Conservation (phyloP, 2,329 filamentous ascomycete species). For the Ophiostoma populinum region DNA sequence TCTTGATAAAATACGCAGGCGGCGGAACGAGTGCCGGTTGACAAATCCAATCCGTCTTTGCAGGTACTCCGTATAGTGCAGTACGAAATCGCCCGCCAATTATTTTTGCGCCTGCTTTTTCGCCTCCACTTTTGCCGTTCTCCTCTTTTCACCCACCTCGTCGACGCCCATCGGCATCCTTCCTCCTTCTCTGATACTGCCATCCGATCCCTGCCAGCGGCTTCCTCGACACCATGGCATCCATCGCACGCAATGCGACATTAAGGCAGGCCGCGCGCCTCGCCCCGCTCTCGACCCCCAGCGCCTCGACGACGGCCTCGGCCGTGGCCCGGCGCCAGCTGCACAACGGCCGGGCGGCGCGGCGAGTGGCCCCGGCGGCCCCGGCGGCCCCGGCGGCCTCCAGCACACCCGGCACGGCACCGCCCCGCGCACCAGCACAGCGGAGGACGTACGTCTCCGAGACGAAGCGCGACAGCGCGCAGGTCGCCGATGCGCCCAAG, state of each 20-base stretch:
- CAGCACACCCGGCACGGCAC: slow-evolving; percentile 7
- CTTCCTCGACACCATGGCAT: slow-evolving; percentile 6
- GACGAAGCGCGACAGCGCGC: slow-evolving; percentile 61
- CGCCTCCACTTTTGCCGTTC: background rate
- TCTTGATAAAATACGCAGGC: background rate
- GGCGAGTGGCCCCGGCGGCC: slow-evolving; percentile 11
- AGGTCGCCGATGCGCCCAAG: slow-evolving; percentile 60
- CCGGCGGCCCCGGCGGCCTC: background rate
- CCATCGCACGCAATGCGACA: slow-evolving; percentile 5
- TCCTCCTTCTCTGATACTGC: background rate
- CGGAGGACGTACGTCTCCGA: slow-evolving; percentile 64
- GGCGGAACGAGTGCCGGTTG: too few species aligned
- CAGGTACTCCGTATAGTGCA: too few species aligned
- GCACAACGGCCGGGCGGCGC: slow-evolving; percentile 17
- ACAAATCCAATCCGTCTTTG: too few species aligned
- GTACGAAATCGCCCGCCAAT: background rate
- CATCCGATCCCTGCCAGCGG: background rate
- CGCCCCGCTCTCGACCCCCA: too few species aligned
- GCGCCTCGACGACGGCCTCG: slow-evolving; percentile 15
- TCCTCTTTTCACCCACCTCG: background rate
- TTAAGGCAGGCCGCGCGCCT: slow-evolving; percentile 53
- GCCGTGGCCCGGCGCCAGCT: slow-evolving; percentile 20
- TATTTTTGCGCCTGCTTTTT: slow-evolving; percentile 1
- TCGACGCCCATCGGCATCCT: background rate
- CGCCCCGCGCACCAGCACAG: slow-evolving; percentile 1